Evolutionary conservation across 108 stramenopile genomes (phyloP), one percentile per base, ranked within the genome.

Genomic region (Nitzschia sp.): DNA sequence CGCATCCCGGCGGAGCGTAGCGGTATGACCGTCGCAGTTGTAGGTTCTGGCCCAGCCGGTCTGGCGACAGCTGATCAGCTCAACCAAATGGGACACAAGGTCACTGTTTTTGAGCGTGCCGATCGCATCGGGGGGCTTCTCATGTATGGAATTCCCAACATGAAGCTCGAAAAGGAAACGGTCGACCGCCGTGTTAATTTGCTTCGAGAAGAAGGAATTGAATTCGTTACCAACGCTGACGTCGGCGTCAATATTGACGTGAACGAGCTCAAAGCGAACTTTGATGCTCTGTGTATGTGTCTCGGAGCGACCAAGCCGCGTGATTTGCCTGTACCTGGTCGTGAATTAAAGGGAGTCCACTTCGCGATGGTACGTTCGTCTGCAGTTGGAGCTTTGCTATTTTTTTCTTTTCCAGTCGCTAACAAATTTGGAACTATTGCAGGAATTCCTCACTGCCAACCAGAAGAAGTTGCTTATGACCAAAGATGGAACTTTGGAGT

Each of bases 121-220:
- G 97, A 98, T 82, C 87, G 96, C 47, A 72, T 97, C 60, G 97
- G 97, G 27, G 97, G 96, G n/a, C 79, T 98, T 27, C 81, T 98
- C 62, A 97, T 96, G 93, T 98, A 97, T 71, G 97, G 97, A 31
- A 98, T 98, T 70, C 97, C 97, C 29, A 98, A 98, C 87, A 97
- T 96, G 95, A 98, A 98, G 76, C 84, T 98, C 48, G 96, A 97
- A 71, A 97, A 98, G 87, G 93, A 96, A 48, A 97, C 93, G 4
- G 96, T 98, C 30, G 88, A 95, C 66, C 92, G 96, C 54, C 87
- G 97, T 45, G 92, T 96, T 22, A 90, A 97, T 65, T 76, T 97
- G 28, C 88, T 97, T 27, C 87, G 88, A 8, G 91, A 96, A 66
- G 97, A 98, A 68, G 97, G 97, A 19, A 97, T 98, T 79, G 96